Conservation (phyloP, 441 rosid species). For the Lepidium campestre region DNA sequence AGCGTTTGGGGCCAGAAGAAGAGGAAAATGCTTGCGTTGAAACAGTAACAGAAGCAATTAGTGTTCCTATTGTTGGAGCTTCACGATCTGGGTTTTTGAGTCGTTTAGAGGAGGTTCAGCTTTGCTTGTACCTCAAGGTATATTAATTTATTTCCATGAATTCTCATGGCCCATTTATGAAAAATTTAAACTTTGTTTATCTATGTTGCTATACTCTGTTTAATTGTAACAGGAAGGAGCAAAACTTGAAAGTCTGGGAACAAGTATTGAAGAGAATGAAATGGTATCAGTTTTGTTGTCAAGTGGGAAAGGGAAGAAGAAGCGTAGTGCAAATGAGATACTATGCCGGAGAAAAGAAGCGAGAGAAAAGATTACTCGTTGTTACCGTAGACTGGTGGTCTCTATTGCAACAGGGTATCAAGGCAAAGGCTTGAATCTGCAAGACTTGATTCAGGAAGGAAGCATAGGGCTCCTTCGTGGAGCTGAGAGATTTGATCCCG, state of each 20-base stretch:
- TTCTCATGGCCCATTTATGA: background rate
- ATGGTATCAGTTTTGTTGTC: slow-evolving; percentile 32
- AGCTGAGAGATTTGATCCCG: slow-evolving; percentile 51
- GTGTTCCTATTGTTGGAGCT: slow-evolving; percentile 14
- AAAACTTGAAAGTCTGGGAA: slow-evolving; percentile 37
- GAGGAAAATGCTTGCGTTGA: slow-evolving; percentile 1
- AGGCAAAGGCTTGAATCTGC: slow-evolving; percentile 51
- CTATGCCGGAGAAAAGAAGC: slow-evolving; percentile 41
- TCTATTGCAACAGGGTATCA: slow-evolving; percentile 45
- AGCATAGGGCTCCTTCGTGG: slow-evolving; percentile 54
- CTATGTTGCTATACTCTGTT: background rate
- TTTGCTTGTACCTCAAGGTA: slow-evolving; percentile 46
- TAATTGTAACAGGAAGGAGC: slow-evolving; percentile 37
- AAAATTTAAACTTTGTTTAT: background rate
- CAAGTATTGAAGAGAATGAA: slow-evolving; percentile 30
- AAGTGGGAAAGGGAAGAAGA: slow-evolving; percentile 22
- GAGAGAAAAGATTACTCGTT: slow-evolving; percentile 34
- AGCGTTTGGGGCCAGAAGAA: slow-evolving; percentile 17
- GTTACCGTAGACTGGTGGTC: slow-evolving; percentile 41
- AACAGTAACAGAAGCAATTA: background rate
- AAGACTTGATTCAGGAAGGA: slow-evolving; percentile 58
- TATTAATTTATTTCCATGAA: background rate
- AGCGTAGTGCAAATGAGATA: slow-evolving; percentile 31
- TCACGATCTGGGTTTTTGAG: slow-evolving; percentile 31
- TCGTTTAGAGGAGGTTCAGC: slow-evolving; percentile 42